Evolutionary conservation across 2,329 filamentous ascomycete genomes (phyloP).

Genomic region (Emericellopsis cladophorae): DNA sequence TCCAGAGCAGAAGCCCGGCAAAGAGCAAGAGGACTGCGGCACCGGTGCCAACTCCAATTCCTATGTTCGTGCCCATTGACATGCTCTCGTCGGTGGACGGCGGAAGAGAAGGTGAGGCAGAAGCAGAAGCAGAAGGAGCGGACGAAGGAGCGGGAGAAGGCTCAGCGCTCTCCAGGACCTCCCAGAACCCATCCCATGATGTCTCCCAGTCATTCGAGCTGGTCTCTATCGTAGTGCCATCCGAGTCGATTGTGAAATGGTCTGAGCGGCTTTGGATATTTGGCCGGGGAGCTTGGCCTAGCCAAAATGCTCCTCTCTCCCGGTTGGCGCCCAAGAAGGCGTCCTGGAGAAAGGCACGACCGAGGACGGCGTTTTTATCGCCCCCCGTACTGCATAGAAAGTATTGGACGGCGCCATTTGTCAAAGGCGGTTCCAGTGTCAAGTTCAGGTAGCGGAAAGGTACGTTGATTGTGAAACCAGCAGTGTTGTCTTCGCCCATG

Average conservation of each 20-base stretch:
- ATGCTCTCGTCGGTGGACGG: background rate
- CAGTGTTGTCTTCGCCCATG: slow-evolving; percentile 12
- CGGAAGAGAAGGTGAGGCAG: too few species aligned
- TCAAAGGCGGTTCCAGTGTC: slow-evolving; percentile 22
- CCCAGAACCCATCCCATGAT: slow-evolving; percentile 18
- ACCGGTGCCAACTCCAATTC: background rate
- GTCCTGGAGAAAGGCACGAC: slow-evolving; percentile 32
- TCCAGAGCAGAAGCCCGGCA: too few species aligned
- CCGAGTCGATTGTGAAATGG: background rate
- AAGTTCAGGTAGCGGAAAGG: slow-evolving; percentile 20
- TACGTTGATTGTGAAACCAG: slow-evolving; percentile 7
- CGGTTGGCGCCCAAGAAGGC: slow-evolving; percentile 30
- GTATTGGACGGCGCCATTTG: slow-evolving; percentile 18
- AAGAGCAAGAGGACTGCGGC: background rate
- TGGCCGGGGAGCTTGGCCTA: slow-evolving; percentile 27
- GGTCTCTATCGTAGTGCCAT: slow-evolving; percentile 8
- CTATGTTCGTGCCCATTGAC: background rate
- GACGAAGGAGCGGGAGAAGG: background rate
- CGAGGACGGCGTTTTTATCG: slow-evolving; percentile 16
- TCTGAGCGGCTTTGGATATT: slow-evolving; percentile 6
- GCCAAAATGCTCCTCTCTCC: slow-evolving; percentile 18
- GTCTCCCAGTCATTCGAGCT: slow-evolving; percentile 17
- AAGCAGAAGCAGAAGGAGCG: too few species aligned
- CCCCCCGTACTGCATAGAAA: slow-evolving; percentile 25
- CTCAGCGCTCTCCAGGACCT: slow-evolving; percentile 9